Percentiles rank a stretch among this genome's conserved stretches.
phyloP scores from a whole-genome alignment of 805 yeast genomes.

The Nakazawaea ernobii region DNA sequence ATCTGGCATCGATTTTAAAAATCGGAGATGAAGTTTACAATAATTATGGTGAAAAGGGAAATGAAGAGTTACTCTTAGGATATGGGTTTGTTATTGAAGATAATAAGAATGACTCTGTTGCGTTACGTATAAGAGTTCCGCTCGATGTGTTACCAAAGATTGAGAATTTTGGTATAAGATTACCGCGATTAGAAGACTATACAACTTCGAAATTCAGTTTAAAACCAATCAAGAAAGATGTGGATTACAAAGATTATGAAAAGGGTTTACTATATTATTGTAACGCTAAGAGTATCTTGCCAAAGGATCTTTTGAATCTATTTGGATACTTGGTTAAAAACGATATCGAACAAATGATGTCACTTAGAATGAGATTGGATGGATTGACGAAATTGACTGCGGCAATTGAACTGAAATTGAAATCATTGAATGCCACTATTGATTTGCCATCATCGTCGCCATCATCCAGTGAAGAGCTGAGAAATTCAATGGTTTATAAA shows the following conservation, averaged over 20 bases:
- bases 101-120: slow-evolving; percentile 53
- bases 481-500: slow-evolving; percentile 29
- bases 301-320: slow-evolving; percentile 41
- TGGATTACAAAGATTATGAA: slow-evolving; percentile 7
- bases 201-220: slow-evolving; percentile 19
- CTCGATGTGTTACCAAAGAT: slow-evolving; percentile 4
- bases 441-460: background rate
- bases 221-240: background rate
- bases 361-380: slow-evolving; percentile 50
- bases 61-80: slow-evolving; percentile 73
- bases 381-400: slow-evolving; percentile 51
- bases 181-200: slow-evolving; percentile 23
- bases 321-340: slow-evolving; percentile 50
- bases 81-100: slow-evolving; percentile 70
- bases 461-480: slow-evolving; percentile 10
- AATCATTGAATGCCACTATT: slow-evolving; percentile 22
- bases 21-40: slow-evolving; percentile 56
- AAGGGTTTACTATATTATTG: slow-evolving; percentile 19
- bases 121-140: slow-evolving; percentile 55
- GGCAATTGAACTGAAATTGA: slow-evolving; percentile 47
- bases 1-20: slow-evolving; percentile 1
- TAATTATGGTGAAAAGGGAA: slow-evolving; percentile 85
- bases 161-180: slow-evolving; percentile 16
- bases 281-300: slow-evolving; percentile 26
- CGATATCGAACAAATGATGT: slow-evolving; percentile 37